Evolutionary conservation across 108 stramenopile species (phyloP).

Genomic region (Fragilaria crotonensis): DNA sequence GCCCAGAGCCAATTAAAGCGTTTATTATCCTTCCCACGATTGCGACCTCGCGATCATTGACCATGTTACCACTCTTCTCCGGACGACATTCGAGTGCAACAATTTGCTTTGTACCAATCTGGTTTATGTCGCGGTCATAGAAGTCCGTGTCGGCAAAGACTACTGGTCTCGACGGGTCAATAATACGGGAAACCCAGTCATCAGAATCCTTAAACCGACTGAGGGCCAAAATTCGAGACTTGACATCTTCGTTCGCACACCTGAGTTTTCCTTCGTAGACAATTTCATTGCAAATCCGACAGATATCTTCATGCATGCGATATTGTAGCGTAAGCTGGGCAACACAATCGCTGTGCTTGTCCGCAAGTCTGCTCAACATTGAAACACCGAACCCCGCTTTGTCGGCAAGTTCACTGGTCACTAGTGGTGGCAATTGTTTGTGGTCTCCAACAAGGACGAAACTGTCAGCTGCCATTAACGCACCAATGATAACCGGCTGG

Average conservation of each 20-base stretch:
- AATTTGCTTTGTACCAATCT: slow-evolving; percentile 3
- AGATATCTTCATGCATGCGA: slow-evolving; percentile 92
- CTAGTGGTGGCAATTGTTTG: slow-evolving; percentile 95
- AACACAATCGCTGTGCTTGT: slow-evolving; percentile 72
- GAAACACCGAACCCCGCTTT: slow-evolving; percentile 87
- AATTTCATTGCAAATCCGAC: slow-evolving; percentile 78
- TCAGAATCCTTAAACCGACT: slow-evolving; percentile 24
- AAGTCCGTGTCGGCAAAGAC: slow-evolving; percentile 88
- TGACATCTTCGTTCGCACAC: slow-evolving; percentile 78
- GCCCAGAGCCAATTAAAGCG: slow-evolving; percentile 38
- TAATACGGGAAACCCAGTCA: slow-evolving; percentile 38
- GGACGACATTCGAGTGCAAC: slow-evolving; percentile 26
- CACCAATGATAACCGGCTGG: slow-evolving; percentile 87
- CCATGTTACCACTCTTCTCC: slow-evolving; percentile 30
- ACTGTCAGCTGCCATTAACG: slow-evolving; percentile 69
- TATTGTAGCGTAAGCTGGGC: slow-evolving; percentile 89
- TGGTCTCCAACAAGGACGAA: slow-evolving; percentile 98
- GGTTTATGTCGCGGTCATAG: slow-evolving; percentile 19
- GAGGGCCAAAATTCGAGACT: slow-evolving; percentile 34
- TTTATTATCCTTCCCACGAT: slow-evolving; percentile 41
- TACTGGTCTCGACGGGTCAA: slow-evolving; percentile 66
- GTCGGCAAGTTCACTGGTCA: slow-evolving; percentile 73
- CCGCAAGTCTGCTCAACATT: slow-evolving; percentile 80
- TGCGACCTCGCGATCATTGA: slow-evolving; percentile 50
- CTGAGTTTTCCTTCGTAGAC: slow-evolving; percentile 80